Percentiles rank a stretch among this genome's conserved stretches.
Conservation (phyloP, 2,329 filamentous ascomycete species). For the Fusarium sp. region DNA sequence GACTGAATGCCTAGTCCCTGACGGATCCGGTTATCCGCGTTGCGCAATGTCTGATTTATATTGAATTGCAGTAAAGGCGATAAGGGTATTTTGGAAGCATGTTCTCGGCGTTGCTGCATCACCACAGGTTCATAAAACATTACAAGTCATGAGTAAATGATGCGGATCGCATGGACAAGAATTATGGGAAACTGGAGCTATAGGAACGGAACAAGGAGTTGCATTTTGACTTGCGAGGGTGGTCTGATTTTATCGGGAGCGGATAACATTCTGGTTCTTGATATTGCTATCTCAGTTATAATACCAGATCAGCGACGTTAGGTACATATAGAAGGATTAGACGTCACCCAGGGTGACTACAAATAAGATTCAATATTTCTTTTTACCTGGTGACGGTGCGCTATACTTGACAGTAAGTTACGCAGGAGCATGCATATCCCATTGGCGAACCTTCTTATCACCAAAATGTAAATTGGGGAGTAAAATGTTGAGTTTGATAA, state of each 20-base stretch:
- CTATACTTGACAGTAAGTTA: background rate
- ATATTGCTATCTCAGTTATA: slow-evolving; percentile 37
- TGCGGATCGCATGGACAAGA: slow-evolving; percentile 44
- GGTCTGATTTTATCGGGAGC: slow-evolving; percentile 34
- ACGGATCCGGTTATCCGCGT: slow-evolving; percentile 45
- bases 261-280: slow-evolving; percentile 35
- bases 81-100: slow-evolving; percentile 50
- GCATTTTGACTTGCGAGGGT: slow-evolving; percentile 38
- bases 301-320: slow-evolving; percentile 34
- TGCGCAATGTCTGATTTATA: slow-evolving; percentile 46
- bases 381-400: background rate
- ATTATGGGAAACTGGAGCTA: slow-evolving; percentile 41
- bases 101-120: slow-evolving; percentile 52
- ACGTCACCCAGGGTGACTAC: slow-evolving; percentile 26
- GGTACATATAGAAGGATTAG: slow-evolving; percentile 39
- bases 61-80: slow-evolving; percentile 48
- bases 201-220: slow-evolving; percentile 42
- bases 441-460: background rate
- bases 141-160: slow-evolving; percentile 42
- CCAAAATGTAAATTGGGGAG: background rate
- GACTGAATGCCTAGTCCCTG: slow-evolving; percentile 38
- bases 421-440: background rate
- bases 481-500: slow-evolving; percentile 29
- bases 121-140: slow-evolving; percentile 38
- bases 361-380: slow-evolving; percentile 21